phyloP scores from a whole-genome alignment of 768 basidiomycete species.

The Glaciozyma martinii region DNA sequence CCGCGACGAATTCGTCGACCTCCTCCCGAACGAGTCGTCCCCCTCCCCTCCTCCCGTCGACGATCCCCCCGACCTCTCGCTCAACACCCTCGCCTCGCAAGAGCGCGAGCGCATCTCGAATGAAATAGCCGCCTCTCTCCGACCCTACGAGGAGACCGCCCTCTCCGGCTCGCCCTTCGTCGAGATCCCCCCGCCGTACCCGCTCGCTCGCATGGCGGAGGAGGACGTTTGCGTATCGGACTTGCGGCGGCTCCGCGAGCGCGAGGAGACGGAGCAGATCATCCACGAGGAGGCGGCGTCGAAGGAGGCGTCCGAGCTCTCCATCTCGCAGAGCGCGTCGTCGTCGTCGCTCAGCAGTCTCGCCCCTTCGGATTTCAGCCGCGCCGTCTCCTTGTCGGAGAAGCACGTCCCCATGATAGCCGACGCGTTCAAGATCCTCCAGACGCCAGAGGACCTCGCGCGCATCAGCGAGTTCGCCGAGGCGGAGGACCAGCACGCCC shows the following conservation, averaged over 20 bases:
- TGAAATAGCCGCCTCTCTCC: conserved; percentile 6
- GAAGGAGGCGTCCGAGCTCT: conserved; percentile 1
- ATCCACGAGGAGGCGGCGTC: conserved; percentile 16
- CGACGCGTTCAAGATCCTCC: conserved; percentile 14
- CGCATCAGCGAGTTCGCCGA: conserved; percentile 16
- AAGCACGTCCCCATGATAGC: conserved; percentile 10
- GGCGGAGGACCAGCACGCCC: conserved; percentile 27
- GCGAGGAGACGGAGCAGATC: conserved; percentile 28
- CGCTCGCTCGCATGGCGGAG: conserved; percentile 76
- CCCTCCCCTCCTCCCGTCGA: no score
- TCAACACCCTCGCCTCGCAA: background rate
- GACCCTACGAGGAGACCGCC: conserved; percentile 69
- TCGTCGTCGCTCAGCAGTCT: conserved; percentile 1
- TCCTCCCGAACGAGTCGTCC: conserved; percentile 22
- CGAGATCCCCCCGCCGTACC: conserved; percentile 83
- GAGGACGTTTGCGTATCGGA: conserved; percentile 56
- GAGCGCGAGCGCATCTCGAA: conserved; percentile 1
- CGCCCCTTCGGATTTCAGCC: background rate
- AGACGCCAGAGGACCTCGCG: conserved; percentile 20
- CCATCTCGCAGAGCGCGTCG: conserved; percentile 15
- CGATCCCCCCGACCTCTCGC: background rate
- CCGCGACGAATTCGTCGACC: conserved; percentile 40
- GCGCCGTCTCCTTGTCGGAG: background rate
- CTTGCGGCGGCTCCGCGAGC: conserved; percentile 14
- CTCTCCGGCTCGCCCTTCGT: conserved; percentile 90